These are phyloP conservation scores for Boechera divaricarpa DNA, from an alignment of 345 rosid genomes.

Conservation along the genomic window DNA sequence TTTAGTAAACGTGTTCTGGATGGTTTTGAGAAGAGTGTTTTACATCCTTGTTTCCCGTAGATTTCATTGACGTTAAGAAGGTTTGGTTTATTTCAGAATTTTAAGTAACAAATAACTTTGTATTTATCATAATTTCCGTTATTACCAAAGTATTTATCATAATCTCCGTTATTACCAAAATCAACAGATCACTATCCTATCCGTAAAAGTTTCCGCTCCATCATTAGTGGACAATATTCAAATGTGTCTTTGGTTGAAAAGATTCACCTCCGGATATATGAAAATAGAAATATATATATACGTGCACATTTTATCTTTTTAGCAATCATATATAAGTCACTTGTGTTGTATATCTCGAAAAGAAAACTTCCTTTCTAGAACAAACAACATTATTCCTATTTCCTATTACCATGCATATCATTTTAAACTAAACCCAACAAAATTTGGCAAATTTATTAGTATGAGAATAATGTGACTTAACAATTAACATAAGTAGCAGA, in stretches of 20 bases:
- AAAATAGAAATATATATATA: not conserved
- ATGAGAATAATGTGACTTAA: conserved; percentile 7
- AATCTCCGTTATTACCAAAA: too few relatives aligned
- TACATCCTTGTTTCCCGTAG: too few relatives aligned
- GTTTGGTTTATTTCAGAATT: too few relatives aligned
- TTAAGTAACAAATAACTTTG: not conserved
- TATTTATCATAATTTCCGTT: not conserved
- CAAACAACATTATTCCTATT: not conserved
- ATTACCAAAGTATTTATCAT: not conserved
- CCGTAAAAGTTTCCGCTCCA: not conserved
- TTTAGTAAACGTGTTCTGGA: not conserved
- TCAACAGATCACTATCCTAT: not conserved
- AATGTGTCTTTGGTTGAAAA: not conserved
- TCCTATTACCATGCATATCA: not conserved
- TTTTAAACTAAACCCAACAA: not conserved
- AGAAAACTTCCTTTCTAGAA: not conserved
- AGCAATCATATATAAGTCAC: not conserved
- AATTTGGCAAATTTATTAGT: not conserved
- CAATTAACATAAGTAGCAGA: conserved; percentile 18
- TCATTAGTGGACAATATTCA: not conserved
- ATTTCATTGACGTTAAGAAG: not conserved
- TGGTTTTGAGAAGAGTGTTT: not conserved
- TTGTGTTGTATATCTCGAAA: not conserved
- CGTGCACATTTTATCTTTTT: conserved; percentile 17
- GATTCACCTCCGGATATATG: too few relatives aligned